Base-by-base conservation (phyloP, 2,329 filamentous ascomycete species). In the Exophiala sideris region DNA sequence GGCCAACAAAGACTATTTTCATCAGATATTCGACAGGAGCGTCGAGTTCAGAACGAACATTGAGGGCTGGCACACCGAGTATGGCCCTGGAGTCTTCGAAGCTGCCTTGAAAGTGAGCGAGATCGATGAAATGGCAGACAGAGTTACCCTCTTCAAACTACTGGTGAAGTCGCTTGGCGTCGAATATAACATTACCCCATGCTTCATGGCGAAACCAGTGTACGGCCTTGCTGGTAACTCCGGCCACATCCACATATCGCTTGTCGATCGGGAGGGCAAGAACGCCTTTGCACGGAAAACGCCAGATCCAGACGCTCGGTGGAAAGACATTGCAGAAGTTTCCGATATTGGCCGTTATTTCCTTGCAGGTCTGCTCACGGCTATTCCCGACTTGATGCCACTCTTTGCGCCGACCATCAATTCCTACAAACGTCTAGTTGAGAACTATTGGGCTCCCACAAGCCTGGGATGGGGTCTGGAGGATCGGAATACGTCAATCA, bases 391-490 rank as follows among this genome's bases (percentile, higher is more conserved):
- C 66, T 83, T 97, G 62, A 97, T 97, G 94, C 92, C 94, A 1
- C 77, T 97, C 52, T 78, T 97, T 5, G 94, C 92, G 0, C 92
- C 92, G 0, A 97, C 90, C 1, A 83, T 97, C 67, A 97, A 97
- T 79, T 95, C 89, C 59, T 97, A 97, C 79, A 97, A 97, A 75
- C 86, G 94, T 3, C 80, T 97, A 0, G 92, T 97, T 2, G 94
- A 97, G 76, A 97, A 97, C 74, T 97, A 96, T 73, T 97, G 92
- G 92, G 92, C 92, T 0, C 92, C 92, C 0, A 92, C 97, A 3
- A 96, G 91, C 0, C 91, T 97, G 0, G 95, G 89, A 0, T 97
- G 92, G 92, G 92, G 94, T 0, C 75, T 96, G 3, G 94, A 97
- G 72, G 91, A 97, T 70, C 89, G 92, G 56, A 90, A 89, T 5